These are phyloP conservation scores for Ulmus americana DNA, from an alignment of 331 rosid genomes.

Conservation along the genomic window DNA sequence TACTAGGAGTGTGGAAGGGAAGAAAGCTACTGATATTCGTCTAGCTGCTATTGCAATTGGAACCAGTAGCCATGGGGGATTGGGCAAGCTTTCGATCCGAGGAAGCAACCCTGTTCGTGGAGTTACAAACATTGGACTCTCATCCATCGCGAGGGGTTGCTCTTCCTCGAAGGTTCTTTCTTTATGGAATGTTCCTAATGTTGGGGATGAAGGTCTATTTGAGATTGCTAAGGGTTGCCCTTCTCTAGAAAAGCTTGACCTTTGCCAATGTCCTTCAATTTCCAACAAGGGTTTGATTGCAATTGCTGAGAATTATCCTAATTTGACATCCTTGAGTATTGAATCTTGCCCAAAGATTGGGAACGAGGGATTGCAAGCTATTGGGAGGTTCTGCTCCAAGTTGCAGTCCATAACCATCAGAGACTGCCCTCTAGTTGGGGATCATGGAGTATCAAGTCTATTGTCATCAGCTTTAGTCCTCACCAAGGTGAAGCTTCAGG, in stretches of 20 bases:
- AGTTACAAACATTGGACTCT: conserved; percentile 61
- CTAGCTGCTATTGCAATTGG: conserved; percentile 86
- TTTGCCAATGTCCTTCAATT: conserved; percentile 54
- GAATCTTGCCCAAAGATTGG: conserved; percentile 73
- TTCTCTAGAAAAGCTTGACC: conserved; percentile 69
- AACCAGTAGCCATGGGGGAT: conserved; percentile 71
- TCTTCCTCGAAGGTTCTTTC: conserved; percentile 67
- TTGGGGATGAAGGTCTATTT: conserved; percentile 62
- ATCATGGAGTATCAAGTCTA: conserved; percentile 75
- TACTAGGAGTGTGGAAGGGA: conserved; percentile 80
- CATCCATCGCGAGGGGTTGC: conserved; percentile 70
- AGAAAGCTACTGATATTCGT: conserved; percentile 77
- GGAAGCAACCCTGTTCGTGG: conserved; percentile 62
- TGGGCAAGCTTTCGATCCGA: conserved; percentile 73
- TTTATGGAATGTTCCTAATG: conserved; percentile 61
- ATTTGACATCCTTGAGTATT: conserved; percentile 57
- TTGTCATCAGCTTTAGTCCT: conserved; percentile 51
- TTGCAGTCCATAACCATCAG: conserved; percentile 53
- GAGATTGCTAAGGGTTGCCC: conserved; percentile 75
- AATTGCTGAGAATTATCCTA: conserved; percentile 73
- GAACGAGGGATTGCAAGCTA: conserved; percentile 75
- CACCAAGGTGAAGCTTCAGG: conserved; percentile 68
- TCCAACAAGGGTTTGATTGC: conserved; percentile 71
- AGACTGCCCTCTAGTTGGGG: conserved; percentile 84
- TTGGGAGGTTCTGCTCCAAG: conserved; percentile 66